Evolutionary conservation across 331 rosid species (phyloP), one percentile per base, ranked within the genome.

Genomic region (Prunus yedoensis): DNA sequence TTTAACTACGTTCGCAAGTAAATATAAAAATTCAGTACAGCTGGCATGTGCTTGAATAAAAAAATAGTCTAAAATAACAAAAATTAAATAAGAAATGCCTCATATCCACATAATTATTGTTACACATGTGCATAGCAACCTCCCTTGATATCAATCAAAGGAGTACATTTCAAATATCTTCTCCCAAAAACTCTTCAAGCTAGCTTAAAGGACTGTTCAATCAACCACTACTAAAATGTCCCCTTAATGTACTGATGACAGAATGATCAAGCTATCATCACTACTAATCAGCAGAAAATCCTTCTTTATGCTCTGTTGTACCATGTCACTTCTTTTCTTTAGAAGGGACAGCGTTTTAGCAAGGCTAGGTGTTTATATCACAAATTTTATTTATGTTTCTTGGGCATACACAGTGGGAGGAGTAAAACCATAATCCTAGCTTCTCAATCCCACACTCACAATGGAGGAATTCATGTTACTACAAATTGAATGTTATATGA

Each of bases 331-430:
- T 21, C 62, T 12, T 21, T 57, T 57, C 6, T n/a, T 57, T 21
- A 10, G 28, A 21, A 57, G 28, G 28, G 59, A 0, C 20, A 5
- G 23, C 59, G 12, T 28, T 28, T 28, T 17, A 8, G 7, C 47
- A 17, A 70, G 17, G 62, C 47, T 70, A 70, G 27, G 47, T 70
- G 74, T 32, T 32, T 51, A 28, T 28, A 18, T 69, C 73, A 15
- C 61, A 27, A 69, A 51, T 11, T 28, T 41, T 30, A 30, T 10
- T 49, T 49, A 30, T 13, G n/a, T 52, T 25, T 23, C 23, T 47
- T 10, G 43, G 23, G 5, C 16, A 10, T 68, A 23, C 2, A 15
- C 27, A 45, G 17, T 25, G 14, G 23, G 17, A 5, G 13, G 17
- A 5, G 8, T 2, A 16, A 50, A 28, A 8, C 16, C 47, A 27